Evolutionary conservation across 495 filamentous ascomycete genomes (phyloP).

Genomic region (Aspergillus indologenus): DNA sequence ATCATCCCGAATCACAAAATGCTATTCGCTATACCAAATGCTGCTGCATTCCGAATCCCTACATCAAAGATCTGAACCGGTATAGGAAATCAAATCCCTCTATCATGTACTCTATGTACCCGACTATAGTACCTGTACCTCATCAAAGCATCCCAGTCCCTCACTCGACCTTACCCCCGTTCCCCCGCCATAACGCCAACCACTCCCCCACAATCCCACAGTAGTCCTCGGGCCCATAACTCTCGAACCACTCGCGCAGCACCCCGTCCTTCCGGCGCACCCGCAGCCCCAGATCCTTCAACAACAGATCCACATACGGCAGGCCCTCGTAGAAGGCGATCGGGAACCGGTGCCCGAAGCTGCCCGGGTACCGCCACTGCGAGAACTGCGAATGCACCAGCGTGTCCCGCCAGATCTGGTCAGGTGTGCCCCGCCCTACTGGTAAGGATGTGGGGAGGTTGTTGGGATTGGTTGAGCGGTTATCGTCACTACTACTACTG

Average conservation of each 20-base stretch:
- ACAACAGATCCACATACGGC: slow-evolving; percentile 69
- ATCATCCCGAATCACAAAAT: too few species aligned
- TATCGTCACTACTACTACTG: background rate
- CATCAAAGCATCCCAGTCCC: too few species aligned
- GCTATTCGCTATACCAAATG: too few species aligned
- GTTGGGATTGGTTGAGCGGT: slow-evolving; percentile 14
- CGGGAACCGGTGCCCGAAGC: slow-evolving; percentile 57
- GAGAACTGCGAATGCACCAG: slow-evolving; percentile 56
- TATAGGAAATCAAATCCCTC: too few species aligned
- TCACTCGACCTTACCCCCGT: too few species aligned
- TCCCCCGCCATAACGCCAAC: too few species aligned
- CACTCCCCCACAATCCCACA: slow-evolving; percentile 3
- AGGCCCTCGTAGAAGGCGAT: slow-evolving; percentile 71
- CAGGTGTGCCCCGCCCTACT: too few species aligned
- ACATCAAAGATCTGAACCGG: too few species aligned
- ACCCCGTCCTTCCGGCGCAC: background rate
- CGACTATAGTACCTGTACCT: too few species aligned
- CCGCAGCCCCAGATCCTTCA: slow-evolving; percentile 61
- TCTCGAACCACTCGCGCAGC: background rate
- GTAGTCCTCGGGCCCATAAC: background rate
- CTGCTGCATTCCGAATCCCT: too few species aligned
- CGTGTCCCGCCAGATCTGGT: slow-evolving; percentile 12
- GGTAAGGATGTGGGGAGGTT: slow-evolving; percentile 27
- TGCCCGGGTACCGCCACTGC: slow-evolving; percentile 62
- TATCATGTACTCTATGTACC: too few species aligned